Percentiles rank a stretch among this genome's conserved stretches.
These are phyloP conservation scores for Paraphoma sp. DNA, from an alignment of 2,329 filamentous ascomycete genomes.

Conservation along the genomic window DNA sequence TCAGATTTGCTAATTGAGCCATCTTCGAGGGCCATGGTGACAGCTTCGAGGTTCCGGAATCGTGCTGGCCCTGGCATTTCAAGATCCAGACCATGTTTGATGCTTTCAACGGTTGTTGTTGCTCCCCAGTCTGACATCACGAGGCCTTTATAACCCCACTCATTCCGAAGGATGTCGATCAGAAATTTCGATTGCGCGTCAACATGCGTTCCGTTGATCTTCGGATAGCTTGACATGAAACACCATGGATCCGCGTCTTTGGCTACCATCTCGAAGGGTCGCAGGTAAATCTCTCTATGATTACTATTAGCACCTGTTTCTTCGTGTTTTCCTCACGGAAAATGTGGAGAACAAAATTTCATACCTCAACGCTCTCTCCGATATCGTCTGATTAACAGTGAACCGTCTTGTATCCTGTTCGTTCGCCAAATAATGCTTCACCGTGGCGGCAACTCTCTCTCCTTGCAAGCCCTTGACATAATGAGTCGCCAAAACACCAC, in stretches of 20 bases:
- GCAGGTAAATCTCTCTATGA: constrained; percentile 31
- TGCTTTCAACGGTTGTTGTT: constrained; percentile 11
- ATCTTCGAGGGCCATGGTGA: neutral
- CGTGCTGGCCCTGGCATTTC: constrained; percentile 36
- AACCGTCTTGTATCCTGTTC: constrained; percentile 62
- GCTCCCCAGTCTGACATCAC: constrained; percentile 37
- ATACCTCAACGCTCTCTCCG: neutral
- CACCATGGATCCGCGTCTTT: constrained; percentile 64
- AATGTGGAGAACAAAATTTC: no score
- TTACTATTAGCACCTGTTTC: no score
- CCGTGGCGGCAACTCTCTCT: constrained; percentile 2
- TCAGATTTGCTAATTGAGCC: no score
- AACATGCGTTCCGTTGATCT: constrained; percentile 17
- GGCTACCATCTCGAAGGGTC: constrained; percentile 65
- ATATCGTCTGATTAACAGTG: neutral
- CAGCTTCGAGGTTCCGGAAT: constrained; percentile 1
- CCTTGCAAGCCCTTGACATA: constrained; percentile 57
- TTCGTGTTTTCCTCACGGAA: no score
- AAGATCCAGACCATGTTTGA: constrained; percentile 31
- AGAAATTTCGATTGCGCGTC: constrained; percentile 50
- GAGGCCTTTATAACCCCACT: constrained; percentile 54
- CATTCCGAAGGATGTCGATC: constrained; percentile 51
- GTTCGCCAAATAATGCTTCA: constrained; percentile 72
- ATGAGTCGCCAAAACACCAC: constrained; percentile 4
- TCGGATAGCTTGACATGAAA: constrained; percentile 59